These are phyloP conservation scores for Infundibulicybe gibba DNA, from an alignment of 768 basidiomycete genomes.

Conservation along the genomic window DNA sequence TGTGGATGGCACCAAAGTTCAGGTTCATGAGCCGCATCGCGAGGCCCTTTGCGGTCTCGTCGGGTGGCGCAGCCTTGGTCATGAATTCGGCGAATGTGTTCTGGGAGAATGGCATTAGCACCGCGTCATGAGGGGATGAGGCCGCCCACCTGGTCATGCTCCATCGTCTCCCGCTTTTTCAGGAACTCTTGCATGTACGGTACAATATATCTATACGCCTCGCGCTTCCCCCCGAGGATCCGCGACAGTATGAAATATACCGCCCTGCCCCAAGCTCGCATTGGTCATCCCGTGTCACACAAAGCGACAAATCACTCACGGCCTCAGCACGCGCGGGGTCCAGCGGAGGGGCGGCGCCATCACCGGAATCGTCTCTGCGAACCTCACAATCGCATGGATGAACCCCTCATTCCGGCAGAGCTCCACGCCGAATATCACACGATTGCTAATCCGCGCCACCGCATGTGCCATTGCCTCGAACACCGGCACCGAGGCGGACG, in stretches of 20 bases:
- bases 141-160: conserved; percentile 13
- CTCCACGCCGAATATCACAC: no score
- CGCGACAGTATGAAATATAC: conserved; percentile 28
- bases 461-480: no score
- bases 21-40: conserved; percentile 33
- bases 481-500: no score
- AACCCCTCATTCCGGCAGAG: conserved; percentile 31
- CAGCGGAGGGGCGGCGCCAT: conserved; percentile 29
- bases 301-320: conserved; percentile 16
- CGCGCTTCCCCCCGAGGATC: conserved; percentile 30
- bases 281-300: neutral
- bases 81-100: conserved; percentile 25
- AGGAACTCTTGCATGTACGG: conserved; percentile 23
- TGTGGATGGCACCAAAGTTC: conserved; percentile 35
- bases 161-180: conserved; percentile 14
- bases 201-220: conserved; percentile 20
- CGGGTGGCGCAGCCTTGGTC: conserved; percentile 21
- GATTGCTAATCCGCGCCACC: no score
- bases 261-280: conserved; percentile 11
- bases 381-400: conserved; percentile 28
- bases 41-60: conserved; percentile 25
- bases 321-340: conserved; percentile 22
- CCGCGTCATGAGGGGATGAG: conserved; percentile 1
- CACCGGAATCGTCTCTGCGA: conserved; percentile 27
- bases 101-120: neutral